These are phyloP conservation scores for Leccinum pachyderme DNA, from an alignment of 1,284 basidiomycete genomes.

Conservation along the genomic window DNA sequence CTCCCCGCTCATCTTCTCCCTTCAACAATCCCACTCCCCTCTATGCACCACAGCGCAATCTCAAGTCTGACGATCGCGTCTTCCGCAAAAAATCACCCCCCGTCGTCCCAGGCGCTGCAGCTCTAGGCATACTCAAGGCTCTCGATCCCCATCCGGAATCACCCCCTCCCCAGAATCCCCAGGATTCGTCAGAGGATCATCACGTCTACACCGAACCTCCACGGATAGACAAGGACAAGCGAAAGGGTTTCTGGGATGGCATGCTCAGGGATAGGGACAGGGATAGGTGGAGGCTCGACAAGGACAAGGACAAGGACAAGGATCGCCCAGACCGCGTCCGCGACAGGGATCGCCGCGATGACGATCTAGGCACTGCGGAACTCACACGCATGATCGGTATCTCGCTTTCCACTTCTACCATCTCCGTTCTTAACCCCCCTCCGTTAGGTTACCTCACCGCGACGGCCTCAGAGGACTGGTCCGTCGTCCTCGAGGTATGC, in stretches of 20 bases:
- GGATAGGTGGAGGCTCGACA: slow-evolving; percentile 30
- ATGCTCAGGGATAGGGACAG: slow-evolving; percentile 36
- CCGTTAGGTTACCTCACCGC: slow-evolving; percentile 66
- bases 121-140: slow-evolving; percentile 55
- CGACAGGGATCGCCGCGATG: slow-evolving; percentile 33
- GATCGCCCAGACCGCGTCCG: slow-evolving; percentile 19
- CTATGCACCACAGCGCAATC: slow-evolving; percentile 12
- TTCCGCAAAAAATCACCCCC: slow-evolving; percentile 35
- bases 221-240: slow-evolving; percentile 37
- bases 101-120: slow-evolving; percentile 30
- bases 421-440: slow-evolving; percentile 4
- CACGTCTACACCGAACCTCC: slow-evolving; percentile 29
- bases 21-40: slow-evolving; percentile 30
- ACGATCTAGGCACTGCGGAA: slow-evolving; percentile 48
- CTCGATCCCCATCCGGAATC: slow-evolving; percentile 49
- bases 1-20: slow-evolving; percentile 43
- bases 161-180: slow-evolving; percentile 16
- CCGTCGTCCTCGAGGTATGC: slow-evolving; percentile 73
- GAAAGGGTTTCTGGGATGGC: slow-evolving; percentile 54
- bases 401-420: slow-evolving; percentile 1
- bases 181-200: slow-evolving; percentile 30
- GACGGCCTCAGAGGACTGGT: slow-evolving; percentile 75
- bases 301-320: slow-evolving; percentile 31
- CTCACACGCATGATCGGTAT: slow-evolving; percentile 70
- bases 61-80: slow-evolving; percentile 21